Evolutionary conservation across 2,329 filamentous ascomycete genomes (phyloP), one percentile per base, ranked within the genome.

Genomic region (Colletotrichum tanaceti): DNA sequence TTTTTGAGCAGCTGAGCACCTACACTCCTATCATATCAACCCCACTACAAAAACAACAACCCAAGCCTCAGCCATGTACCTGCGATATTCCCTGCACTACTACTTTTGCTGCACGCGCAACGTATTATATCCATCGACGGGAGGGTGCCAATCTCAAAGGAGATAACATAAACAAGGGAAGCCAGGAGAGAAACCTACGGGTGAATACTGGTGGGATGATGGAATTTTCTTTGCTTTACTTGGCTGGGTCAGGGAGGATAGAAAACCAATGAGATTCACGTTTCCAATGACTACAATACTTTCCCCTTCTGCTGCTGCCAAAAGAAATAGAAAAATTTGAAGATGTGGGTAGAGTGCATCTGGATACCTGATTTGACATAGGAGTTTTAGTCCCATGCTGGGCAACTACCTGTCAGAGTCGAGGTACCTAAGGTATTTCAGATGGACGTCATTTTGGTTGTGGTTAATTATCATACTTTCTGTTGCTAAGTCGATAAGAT

Each of bases 231-330:
- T 60, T 43, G 50, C 50, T 66, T 61, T 69, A 28, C 57, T 69
- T 66, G 55, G 63, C 38, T 44, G 44, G 55, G 50, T 61, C 41
- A 61, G 50, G 57, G 63, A 61, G 50, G 57, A 38, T 69, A 66
- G 66, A 66, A 69, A 66, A 69, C 46, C 55, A 66, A 69, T 52
- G 62, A 69, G 50, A 69, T 66, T 66, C 52, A 69, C 55, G 63
- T 66, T 69, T 69, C 50, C 57, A 60, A 60, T 50, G 61, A 68
- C 5, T 20, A 13, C n/a, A 20, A 20, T 9, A 18, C n/a, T 14
- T 22, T 20, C 11, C 20, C n/a, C 9, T 39, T n/a, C 18, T 28
- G 35, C 22, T 52, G 16, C n/a, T 38, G 3, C 24, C 14, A 4
- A 16, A 20, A n/a, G n/a, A 11, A 10, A 9, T 2, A 9, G 2